These are phyloP conservation scores for Glycyrrhiza uralensis DNA, from an alignment of 306 rosid species.

Conservation along the genomic window DNA sequence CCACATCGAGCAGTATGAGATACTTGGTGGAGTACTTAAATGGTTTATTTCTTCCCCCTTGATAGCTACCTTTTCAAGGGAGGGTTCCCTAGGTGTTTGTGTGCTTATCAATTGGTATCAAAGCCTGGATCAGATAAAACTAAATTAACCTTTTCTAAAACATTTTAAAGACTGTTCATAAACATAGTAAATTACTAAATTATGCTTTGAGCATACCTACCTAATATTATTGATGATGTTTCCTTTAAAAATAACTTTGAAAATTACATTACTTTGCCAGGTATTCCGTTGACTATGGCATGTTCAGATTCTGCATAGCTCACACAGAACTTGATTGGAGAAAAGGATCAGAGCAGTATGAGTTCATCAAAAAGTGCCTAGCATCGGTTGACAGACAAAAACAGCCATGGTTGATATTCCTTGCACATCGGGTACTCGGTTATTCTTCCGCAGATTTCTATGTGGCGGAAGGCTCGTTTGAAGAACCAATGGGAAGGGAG, in stretches of 20 bases:
- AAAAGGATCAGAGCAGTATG: conserved; percentile 79
- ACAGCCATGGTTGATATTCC: conserved; percentile 95
- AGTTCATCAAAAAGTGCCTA: conserved; percentile 82
- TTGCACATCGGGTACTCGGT: conserved; percentile 92
- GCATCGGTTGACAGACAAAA: conserved; percentile 86
- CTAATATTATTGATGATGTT: background rate
- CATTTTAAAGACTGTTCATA: background rate
- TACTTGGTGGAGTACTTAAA: too few species aligned
- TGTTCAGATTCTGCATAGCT: conserved; percentile 94
- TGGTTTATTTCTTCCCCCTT: too few species aligned
- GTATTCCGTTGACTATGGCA: conserved; percentile 81
- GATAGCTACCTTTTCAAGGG: too few species aligned
- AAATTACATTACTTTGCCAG: conserved; percentile 36
- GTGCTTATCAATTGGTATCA: too few species aligned
- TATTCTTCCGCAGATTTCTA: conserved; percentile 75
- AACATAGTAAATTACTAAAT: background rate
- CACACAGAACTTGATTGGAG: conserved; percentile 96
- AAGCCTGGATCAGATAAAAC: background rate
- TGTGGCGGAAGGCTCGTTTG: conserved; percentile 83
- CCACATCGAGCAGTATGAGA: too few species aligned
- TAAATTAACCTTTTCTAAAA: background rate
- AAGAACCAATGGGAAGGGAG: conserved; percentile 98
- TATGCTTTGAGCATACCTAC: background rate
- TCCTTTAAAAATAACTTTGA: background rate
- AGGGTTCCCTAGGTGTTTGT: too few species aligned